phyloP scores from a whole-genome alignment of 805 yeast species.

The Diddensiella caesifluorescens region DNA sequence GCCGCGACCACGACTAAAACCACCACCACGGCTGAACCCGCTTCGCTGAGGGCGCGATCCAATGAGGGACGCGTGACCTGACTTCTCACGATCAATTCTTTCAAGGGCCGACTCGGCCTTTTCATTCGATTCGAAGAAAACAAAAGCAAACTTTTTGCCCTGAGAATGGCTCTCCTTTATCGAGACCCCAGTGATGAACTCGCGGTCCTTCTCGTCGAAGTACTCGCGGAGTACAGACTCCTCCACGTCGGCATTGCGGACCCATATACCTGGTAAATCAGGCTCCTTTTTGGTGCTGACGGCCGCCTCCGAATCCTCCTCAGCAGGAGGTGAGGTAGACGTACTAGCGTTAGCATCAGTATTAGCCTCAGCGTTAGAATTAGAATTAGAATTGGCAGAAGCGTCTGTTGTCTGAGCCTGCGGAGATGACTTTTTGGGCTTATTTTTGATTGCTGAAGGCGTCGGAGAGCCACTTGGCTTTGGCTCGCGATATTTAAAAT shows the following conservation, averaged over 20 bases:
- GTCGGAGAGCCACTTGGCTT: slow-evolving; percentile 5
- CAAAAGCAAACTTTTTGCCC: slow-evolving; percentile 34
- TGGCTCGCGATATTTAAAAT: slow-evolving; percentile 46
- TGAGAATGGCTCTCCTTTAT: slow-evolving; percentile 24
- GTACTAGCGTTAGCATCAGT: neutral
- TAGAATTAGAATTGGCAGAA: slow-evolving; percentile 4
- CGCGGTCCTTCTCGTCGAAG: slow-evolving; percentile 32
- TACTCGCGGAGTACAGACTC: slow-evolving; percentile 27
- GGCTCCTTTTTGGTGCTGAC: too few relatives aligned
- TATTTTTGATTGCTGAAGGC: neutral
- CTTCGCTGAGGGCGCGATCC: slow-evolving; percentile 3
- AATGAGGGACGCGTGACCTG: slow-evolving; percentile 29
- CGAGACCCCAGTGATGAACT: slow-evolving; percentile 28
- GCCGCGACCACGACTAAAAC: slow-evolving; percentile 11
- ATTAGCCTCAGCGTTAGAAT: slow-evolving; percentile 1
- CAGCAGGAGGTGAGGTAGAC: neutral
- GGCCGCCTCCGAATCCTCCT: slow-evolving; percentile 1
- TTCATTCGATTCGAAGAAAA: slow-evolving; percentile 34
- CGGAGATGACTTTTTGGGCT: slow-evolving; percentile 2
- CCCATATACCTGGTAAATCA: slow-evolving; percentile 35
- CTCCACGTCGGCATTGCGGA: slow-evolving; percentile 32
- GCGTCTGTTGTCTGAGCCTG: neutral
- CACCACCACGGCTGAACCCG: slow-evolving; percentile 5
- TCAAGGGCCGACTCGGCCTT: slow-evolving; percentile 34
- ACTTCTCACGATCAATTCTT: slow-evolving; percentile 30